Evolutionary conservation across 2,329 filamentous ascomycete genomes (phyloP).

Genomic region (Stagonosporopsis vannaccii): DNA sequence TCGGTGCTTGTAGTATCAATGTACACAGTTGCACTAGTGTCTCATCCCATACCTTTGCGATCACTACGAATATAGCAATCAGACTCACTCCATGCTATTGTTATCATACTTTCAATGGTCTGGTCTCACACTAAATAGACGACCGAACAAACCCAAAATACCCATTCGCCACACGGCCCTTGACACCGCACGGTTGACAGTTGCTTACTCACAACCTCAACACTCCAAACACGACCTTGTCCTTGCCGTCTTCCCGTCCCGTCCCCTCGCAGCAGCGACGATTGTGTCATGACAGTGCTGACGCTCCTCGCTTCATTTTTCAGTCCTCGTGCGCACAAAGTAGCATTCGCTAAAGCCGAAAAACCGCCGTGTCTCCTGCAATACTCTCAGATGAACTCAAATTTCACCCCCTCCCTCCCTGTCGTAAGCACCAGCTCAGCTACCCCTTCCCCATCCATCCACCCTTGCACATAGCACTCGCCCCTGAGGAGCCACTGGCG

Average conservation of each 20-base stretch:
- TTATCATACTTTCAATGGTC: not conserved
- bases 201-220: conserved; percentile 1
- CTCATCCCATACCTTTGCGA: not conserved
- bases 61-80: not conserved
- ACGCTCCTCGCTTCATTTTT: not conserved
- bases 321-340: not conserved
- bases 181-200: not conserved
- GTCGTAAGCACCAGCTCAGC: not conserved
- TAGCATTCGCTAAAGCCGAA: not conserved
- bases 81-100: not conserved
- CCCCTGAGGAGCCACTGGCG: conserved; percentile 16
- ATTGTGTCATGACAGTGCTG: not conserved
- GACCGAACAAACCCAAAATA: not conserved
- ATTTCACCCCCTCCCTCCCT: not conserved
- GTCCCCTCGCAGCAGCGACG: not conserved
- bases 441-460: not conserved
- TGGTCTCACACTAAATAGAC: not conserved
- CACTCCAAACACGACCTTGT: not conserved
- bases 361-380: no score
- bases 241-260: not conserved
- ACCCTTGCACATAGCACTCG: conserved; percentile 11
- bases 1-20: not conserved
- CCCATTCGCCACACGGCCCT: not conserved
- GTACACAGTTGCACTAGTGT: not conserved
- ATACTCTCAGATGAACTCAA: not conserved